Evolutionary conservation across 2,329 filamentous ascomycete species (phyloP), one percentile per base, ranked within the genome.

Genomic region (Pseudocercospora fijiensis): DNA sequence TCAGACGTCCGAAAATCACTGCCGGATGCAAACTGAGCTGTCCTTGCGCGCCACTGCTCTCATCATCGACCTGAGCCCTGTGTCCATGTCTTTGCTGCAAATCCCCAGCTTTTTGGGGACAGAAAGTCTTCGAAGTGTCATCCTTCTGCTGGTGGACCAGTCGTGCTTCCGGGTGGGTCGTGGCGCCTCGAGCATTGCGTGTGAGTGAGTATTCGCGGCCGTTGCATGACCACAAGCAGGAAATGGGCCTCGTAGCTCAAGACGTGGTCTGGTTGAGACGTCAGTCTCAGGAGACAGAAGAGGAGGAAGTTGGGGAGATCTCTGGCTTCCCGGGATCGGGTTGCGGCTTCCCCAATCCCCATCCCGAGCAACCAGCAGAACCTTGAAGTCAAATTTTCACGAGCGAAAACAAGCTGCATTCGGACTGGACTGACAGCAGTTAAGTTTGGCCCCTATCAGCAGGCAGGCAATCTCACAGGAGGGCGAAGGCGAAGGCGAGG

Each of bases 251-350:
- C 20, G 28, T 28, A 26, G 20, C 28, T 52, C 20, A 24, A 52
- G 26, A 8, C 28, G 49, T 27, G 49, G 49, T 52, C 49, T 52
- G 49, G 49, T 13, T 52, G 49, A 52, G 49, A 52, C 49, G 49
- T 52, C 49, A 27, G 16, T 52, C 22, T 57, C 53, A 57, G 53
- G 53, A 57, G 53, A 28, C 24, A 26, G 24, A 52, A 52, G 49
- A 52, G 49, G 49, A 52, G 49, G 26, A 52, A 26, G 20, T 22
- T 10, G 26, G 24, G 49, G 22, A 53, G 49, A 53, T 53, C 26
- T 53, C 11, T 53, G 9, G 22, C 49, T n/a, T 26, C 16, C 49
- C 24, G 22, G 18, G 49, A 26, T 53, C 28, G 22, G 28, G 37
- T 41, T 41, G 37, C 37, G 37, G 37, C 10, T 24, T 22, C 49